Evolutionary conservation across 1,284 basidiomycete species (phyloP).

Genomic region (Ustilago shanxiensis): DNA sequence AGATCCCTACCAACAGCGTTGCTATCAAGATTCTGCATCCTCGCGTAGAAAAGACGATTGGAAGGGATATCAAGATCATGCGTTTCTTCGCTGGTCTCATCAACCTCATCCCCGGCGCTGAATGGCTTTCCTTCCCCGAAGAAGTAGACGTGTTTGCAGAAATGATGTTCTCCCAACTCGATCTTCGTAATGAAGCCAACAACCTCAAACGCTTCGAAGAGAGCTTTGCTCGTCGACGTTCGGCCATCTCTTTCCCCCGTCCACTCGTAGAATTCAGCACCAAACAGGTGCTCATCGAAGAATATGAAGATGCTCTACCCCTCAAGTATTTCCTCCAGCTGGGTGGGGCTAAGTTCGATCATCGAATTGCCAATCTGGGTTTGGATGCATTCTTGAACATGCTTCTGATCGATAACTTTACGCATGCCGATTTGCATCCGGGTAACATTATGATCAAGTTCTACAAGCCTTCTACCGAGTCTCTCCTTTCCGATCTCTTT

Average conservation of each 20-base stretch:
- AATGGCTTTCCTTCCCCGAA: conserved; percentile 96
- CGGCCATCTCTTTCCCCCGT: conserved; percentile 88
- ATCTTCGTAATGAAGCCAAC: conserved; percentile 88
- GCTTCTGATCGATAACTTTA: conserved; percentile 97
- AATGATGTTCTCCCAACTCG: conserved; percentile 98
- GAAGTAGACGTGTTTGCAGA: conserved; percentile 93
- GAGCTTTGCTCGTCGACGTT: conserved; percentile 82
- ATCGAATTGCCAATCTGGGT: conserved; percentile 89
- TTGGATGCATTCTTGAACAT: conserved; percentile 98
- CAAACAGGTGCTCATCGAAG: conserved; percentile 86
- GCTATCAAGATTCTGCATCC: conserved; percentile 98
- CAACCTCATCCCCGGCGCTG: conserved; percentile 87
- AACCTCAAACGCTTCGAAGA: conserved; percentile 87
- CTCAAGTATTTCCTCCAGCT: conserved; percentile 88
- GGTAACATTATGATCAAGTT: conserved; percentile 99
- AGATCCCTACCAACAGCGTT: conserved; percentile 74
- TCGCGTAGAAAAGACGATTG: conserved; percentile 78
- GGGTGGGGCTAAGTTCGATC: conserved; percentile 86
- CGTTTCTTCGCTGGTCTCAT: conserved; percentile 86
- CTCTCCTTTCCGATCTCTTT: conserved; percentile 59
- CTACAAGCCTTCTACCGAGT: conserved; percentile 77
- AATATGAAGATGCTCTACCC: conserved; percentile 92
- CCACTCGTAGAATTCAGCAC: conserved; percentile 85
- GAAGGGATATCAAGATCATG: conserved; percentile 93
- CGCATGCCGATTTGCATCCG: conserved; percentile 86